phyloP scores from a whole-genome alignment of 1,284 basidiomycete genomes.

The Veloboletus limbatus region DNA sequence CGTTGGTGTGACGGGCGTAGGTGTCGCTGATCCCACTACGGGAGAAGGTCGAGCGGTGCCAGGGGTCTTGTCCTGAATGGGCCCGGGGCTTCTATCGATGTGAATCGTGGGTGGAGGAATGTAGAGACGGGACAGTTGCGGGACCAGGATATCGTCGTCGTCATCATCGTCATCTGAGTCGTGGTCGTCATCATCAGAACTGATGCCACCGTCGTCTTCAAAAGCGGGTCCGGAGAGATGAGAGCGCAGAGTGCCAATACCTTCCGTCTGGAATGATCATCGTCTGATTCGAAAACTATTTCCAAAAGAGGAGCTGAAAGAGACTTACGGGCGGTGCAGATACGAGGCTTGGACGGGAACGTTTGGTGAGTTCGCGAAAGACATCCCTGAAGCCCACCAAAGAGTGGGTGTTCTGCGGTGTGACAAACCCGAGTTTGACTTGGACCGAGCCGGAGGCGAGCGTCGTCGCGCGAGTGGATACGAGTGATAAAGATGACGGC shows the following conservation, averaged over 20 bases:
- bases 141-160: constrained; percentile 20
- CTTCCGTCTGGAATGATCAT: constrained; percentile 68
- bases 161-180: constrained; percentile 29
- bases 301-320: constrained; percentile 2
- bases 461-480: constrained; percentile 66
- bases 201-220: constrained; percentile 79
- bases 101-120: constrained; percentile 27
- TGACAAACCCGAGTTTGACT: constrained; percentile 77
- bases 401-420: constrained; percentile 41
- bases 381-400: constrained; percentile 52
- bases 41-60: constrained; percentile 28
- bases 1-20: constrained; percentile 21
- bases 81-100: constrained; percentile 17
- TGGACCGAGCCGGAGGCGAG: constrained; percentile 60
- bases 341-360: constrained; percentile 62
- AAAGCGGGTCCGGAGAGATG: constrained; percentile 55
- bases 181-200: constrained; percentile 54
- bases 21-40: constrained; percentile 5
- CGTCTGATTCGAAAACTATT: background rate
- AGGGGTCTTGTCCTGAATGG: constrained; percentile 16
- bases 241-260: constrained; percentile 82
- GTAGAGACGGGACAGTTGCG: constrained; percentile 28
- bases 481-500: constrained; percentile 53
- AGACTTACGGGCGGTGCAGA: constrained; percentile 72
- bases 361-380: constrained; percentile 63